Evolutionary conservation across 2,329 filamentous ascomycete species (phyloP).

Genomic region (Cytospora paraplurivora): DNA sequence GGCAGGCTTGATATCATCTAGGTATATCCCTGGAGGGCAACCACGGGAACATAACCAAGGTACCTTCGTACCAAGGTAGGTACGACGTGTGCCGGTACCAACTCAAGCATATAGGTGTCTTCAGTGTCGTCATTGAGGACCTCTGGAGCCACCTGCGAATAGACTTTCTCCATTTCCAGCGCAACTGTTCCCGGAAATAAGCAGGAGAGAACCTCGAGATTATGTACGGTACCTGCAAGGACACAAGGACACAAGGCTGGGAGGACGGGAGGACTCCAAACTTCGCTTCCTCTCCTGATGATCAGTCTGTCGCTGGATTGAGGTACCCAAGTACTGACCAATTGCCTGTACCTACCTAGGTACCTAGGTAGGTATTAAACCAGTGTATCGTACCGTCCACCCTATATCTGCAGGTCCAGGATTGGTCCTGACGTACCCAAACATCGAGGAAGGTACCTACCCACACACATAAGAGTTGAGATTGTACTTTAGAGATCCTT

Average conservation of each 20-base stretch:
- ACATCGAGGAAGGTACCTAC: background rate
- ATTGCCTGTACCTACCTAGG: too few species aligned
- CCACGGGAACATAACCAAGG: too few species aligned
- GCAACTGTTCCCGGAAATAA: background rate
- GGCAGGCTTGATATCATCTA: too few species aligned
- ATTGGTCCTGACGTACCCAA: too few species aligned
- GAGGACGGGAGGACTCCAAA: background rate
- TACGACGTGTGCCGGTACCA: too few species aligned
- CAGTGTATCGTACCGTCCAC: too few species aligned
- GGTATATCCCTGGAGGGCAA: too few species aligned
- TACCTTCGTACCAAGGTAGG: too few species aligned
- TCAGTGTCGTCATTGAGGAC: background rate
- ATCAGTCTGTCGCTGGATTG: too few species aligned
- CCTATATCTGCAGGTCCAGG: too few species aligned
- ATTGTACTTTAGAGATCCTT: constrained; percentile 14
- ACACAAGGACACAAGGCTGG: background rate
- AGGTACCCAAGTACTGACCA: too few species aligned
- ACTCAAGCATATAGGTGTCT: background rate
- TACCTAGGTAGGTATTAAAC: too few species aligned
- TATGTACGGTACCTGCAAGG: background rate
- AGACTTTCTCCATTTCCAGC: background rate
- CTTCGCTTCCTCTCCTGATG: background rate
- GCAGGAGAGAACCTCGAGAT: background rate
- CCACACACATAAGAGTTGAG: background rate
- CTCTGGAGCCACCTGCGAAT: background rate